Percentiles rank a stretch among this genome's conserved stretches.
These are phyloP conservation scores for Eragrostis tef DNA, from an alignment of 202 grass and related monocot genomes.

Conservation along the genomic window DNA sequence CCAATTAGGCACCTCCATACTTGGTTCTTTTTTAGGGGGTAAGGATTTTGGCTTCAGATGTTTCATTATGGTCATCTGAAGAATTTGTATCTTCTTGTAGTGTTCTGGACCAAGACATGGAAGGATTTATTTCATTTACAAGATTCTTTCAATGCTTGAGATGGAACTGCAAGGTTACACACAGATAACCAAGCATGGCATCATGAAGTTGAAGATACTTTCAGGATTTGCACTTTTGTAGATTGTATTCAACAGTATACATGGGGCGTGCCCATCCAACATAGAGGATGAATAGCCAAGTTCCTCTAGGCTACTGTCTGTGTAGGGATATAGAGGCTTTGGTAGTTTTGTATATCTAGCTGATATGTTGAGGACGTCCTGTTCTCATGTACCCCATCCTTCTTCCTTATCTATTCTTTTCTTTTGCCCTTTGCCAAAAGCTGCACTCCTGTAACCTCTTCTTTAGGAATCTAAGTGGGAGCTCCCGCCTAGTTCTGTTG, in stretches of 20 bases:
- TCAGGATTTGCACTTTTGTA: conserved; percentile 32
- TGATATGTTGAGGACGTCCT: conserved; percentile 29
- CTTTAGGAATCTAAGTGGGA: not conserved
- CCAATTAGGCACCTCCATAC: not conserved
- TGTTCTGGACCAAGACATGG: conserved; percentile 32
- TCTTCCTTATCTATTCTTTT: no score
- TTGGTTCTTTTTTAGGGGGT: not conserved
- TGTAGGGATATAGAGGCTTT: conserved; percentile 43
- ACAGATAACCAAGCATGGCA: conserved; percentile 22
- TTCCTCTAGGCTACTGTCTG: conserved; percentile 30
- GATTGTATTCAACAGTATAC: conserved; percentile 47
- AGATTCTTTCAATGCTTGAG: conserved; percentile 42
- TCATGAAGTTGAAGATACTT: conserved; percentile 23
- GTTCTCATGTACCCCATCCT: conserved; percentile 7
- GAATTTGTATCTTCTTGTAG: conserved; percentile 28
- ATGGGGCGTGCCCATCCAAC: conserved; percentile 40
- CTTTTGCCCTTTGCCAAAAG: not conserved
- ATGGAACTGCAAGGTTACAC: conserved; percentile 31
- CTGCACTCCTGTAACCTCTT: not conserved
- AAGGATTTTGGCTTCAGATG: conserved; percentile 16
- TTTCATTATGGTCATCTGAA: not conserved
- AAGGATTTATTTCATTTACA: conserved; percentile 44
- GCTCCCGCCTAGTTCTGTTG: not conserved
- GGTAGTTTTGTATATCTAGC: conserved; percentile 37
- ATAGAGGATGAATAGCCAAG: conserved; percentile 48